A percentile compares a stretch with the other conserved stretches of the same genome.
Evolutionary conservation across 148 eudicot species (phyloP).

Genomic region (Rhododendron ovatum): DNA sequence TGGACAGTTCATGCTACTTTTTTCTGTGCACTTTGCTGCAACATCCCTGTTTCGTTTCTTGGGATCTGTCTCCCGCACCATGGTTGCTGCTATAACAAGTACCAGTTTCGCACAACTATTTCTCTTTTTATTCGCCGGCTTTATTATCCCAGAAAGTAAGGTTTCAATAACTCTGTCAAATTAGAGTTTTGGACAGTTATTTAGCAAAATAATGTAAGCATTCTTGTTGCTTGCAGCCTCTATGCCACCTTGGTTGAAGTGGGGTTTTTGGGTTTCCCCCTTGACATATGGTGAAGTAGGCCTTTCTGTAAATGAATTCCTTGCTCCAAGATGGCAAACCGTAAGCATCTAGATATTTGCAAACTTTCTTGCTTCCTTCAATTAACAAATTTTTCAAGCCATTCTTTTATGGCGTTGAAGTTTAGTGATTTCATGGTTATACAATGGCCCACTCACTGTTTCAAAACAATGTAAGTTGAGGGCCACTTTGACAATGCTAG

Average conservation of each 20-base stretch:
- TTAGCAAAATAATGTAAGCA: neutral
- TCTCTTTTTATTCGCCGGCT: constrained; percentile 57
- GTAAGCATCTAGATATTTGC: constrained; percentile 16
- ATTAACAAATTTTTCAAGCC: no score
- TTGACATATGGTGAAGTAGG: constrained; percentile 75
- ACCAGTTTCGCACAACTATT: constrained; percentile 31
- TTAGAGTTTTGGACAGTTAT: neutral
- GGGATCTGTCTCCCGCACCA: constrained; percentile 52
- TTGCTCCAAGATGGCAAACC: constrained; percentile 76
- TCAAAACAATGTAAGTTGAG: no score
- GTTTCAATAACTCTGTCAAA: neutral
- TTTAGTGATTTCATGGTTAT: no score
- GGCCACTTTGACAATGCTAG: no score
- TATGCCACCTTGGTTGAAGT: constrained; percentile 72
- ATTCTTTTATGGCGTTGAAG: no score
- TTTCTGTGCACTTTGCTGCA: constrained; percentile 50
- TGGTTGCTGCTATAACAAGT: constrained; percentile 40
- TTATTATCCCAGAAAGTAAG: constrained; percentile 61
- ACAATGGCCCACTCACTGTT: no score
- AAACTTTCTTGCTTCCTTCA: neutral
- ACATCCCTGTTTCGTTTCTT: constrained; percentile 64
- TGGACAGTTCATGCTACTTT: constrained; percentile 52
- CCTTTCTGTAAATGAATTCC: constrained; percentile 70
- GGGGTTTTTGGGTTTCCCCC: constrained; percentile 81
- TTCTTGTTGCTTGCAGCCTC: constrained; percentile 50